Conservation (phyloP, 1,139 yeast genomes). For the Magnusiomyces clavatus region DNA sequence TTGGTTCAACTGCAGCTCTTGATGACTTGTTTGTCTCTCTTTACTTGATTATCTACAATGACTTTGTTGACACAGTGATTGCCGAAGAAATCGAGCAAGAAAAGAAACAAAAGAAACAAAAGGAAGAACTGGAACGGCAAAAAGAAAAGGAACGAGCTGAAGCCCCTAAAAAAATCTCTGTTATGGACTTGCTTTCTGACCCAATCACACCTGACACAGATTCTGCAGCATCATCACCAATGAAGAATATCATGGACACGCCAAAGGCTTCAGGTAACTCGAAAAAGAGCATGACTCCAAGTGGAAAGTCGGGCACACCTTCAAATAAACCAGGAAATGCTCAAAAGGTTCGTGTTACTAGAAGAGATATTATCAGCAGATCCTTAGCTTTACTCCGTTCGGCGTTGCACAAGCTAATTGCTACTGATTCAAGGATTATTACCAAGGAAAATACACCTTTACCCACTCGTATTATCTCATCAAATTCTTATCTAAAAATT, state of each 20-base stretch:
- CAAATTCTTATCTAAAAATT: background rate
- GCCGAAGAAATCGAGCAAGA: slow-evolving; percentile 1
- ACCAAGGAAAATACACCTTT: background rate
- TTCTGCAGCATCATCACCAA: slow-evolving; percentile 7
- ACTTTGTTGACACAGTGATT: slow-evolving; percentile 12
- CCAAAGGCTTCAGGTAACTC: background rate
- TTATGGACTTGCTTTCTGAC: slow-evolving; percentile 18
- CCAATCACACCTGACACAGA: slow-evolving; percentile 16
- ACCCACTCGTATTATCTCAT: background rate
- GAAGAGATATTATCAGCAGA: slow-evolving; percentile 34
- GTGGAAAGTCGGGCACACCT: background rate
- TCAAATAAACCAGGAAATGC: slow-evolving; percentile 7
- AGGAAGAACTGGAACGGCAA: slow-evolving; percentile 6
- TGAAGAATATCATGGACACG: background rate
- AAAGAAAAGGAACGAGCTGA: slow-evolving; percentile 1
- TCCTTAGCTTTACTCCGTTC: slow-evolving; percentile 31
- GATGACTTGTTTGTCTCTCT: slow-evolving; percentile 68
- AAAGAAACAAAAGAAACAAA: slow-evolving; percentile 4
- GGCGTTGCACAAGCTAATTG: slow-evolving; percentile 18
- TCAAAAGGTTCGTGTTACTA: slow-evolving; percentile 25
- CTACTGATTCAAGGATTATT: slow-evolving; percentile 5
- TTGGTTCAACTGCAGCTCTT: slow-evolving; percentile 69
- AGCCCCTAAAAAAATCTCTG: slow-evolving; percentile 17
- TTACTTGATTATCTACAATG: slow-evolving; percentile 43
- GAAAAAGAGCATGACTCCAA: slow-evolving; percentile 9